Percentiles rank a stretch among this genome's conserved stretches.
phyloP scores from a whole-genome alignment of 148 eudicot genomes.

The Camellia japonica region DNA sequence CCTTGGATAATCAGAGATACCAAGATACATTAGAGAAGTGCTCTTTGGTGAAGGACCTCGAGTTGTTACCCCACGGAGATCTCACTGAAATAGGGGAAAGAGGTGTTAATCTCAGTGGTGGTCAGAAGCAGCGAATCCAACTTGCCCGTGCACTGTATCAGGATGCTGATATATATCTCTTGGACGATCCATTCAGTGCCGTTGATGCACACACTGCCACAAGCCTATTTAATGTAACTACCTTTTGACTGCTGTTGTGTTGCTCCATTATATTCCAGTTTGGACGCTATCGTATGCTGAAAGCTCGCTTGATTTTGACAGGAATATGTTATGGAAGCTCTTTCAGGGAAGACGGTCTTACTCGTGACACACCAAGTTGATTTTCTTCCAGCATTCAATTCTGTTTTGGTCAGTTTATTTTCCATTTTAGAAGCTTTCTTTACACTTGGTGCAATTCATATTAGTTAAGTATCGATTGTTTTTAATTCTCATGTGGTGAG shows the following conservation, averaged over 20 bases:
- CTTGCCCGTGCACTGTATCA: conserved; percentile 93
- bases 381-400: conserved; percentile 87
- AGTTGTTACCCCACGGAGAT: conserved; percentile 75
- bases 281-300: not conserved
- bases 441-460: not conserved
- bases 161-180: conserved; percentile 79
- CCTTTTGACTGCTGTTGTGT: not conserved
- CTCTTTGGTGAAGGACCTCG: conserved; percentile 77
- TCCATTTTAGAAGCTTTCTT: not conserved
- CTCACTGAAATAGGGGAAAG: conserved; percentile 96
- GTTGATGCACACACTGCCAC: conserved; percentile 97
- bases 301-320: conserved; percentile 28
- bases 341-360: conserved; percentile 73
- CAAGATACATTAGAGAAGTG: conserved; percentile 67
- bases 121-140: conserved; percentile 93
- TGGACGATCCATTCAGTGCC: conserved; percentile 97
- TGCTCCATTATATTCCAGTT: not conserved
- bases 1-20: conserved; percentile 55
- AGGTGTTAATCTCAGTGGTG: conserved; percentile 93
- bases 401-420: conserved; percentile 63
- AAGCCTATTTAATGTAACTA: conserved; percentile 68
- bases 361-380: conserved; percentile 98
- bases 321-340: conserved; percentile 88
- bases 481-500: not conserved
- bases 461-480: not conserved